phyloP scores from a whole-genome alignment of 176 grass and related monocot genomes.

The Cenchrus purpureus region DNA sequence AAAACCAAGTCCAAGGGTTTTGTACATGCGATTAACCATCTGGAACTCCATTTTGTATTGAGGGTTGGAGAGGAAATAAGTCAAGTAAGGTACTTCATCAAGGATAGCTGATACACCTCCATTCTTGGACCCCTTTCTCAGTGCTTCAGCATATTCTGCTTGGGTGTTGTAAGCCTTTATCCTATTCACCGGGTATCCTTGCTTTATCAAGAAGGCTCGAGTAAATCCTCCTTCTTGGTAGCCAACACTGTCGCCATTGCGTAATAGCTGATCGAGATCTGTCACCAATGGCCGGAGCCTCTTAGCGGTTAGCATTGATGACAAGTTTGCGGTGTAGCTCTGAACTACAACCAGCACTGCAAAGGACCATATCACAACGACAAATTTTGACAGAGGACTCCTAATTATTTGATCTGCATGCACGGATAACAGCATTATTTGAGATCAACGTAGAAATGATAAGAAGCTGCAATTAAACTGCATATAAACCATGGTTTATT shows the following conservation, averaged over 20 bases:
- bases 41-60: slow-evolving; percentile 34
- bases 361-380: slow-evolving; percentile 70
- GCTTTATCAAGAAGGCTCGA: slow-evolving; percentile 23
- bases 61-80: slow-evolving; percentile 47
- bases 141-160: slow-evolving; percentile 55
- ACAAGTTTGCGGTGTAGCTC: slow-evolving; percentile 71
- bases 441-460: not conserved
- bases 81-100: slow-evolving; percentile 74
- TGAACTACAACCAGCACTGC: slow-evolving; percentile 64
- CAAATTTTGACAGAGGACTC: slow-evolving; percentile 58
- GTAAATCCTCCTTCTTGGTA: slow-evolving; percentile 55
- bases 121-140: slow-evolving; percentile 57
- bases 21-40: slow-evolving; percentile 64
- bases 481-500: not conserved
- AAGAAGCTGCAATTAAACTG: not conserved
- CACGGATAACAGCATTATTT: not conserved
- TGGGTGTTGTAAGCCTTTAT: slow-evolving; percentile 42
- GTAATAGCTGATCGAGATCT: slow-evolving; percentile 52
- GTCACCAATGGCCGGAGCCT: slow-evolving; percentile 54
- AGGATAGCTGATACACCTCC: slow-evolving; percentile 75
- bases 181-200: slow-evolving; percentile 32
- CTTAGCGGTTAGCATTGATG: slow-evolving; percentile 70
- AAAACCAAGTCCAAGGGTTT: slow-evolving; percentile 69
- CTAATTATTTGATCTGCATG: slow-evolving; percentile 52
- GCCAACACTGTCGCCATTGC: slow-evolving; percentile 46